Base-by-base conservation (phyloP, 768 basidiomycete genomes). In the Russula dissimulans region DNA sequence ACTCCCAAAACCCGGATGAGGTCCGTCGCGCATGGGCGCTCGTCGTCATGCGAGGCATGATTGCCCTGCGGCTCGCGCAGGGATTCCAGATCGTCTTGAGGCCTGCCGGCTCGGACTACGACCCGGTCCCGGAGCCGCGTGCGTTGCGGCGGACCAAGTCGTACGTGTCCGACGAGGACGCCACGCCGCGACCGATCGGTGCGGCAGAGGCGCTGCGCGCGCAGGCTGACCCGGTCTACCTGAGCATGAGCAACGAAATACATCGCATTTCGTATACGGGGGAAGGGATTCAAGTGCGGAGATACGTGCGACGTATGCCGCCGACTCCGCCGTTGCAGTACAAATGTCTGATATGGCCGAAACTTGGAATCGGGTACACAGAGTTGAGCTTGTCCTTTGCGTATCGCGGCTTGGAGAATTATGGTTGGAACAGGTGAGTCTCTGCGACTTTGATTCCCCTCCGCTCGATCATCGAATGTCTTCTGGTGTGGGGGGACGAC, bases 191-290 rank as follows among this genome's bases (percentile, higher is more conserved):
- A 66, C 84, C 84, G 3, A 68, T 70, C 42, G 87, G 89, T 4
- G 83, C 86, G 1, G 81, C 87, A 3, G 84, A 86, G 47, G 80
- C 87, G 53, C 75, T 86, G 66, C 75, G 73, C 50, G 78, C 79
- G 0, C 80, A 85, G 43, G 72, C 71, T 42, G 83, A 87, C 53
- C 86, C 93, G 1, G 86, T 97, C 7, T 98, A 89, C 74, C 78
- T 98, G 56, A 91, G 91, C 66, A 94, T 95, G 83, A 87, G 87
- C 69, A 95, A 97, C 69, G 91, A 95, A 72, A 92, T 98, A 45
- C 95, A 98, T 71, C 79, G 88, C 29, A 85, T 99, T 62, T 86
- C 87, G 44, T 98, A 94, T 67, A 90, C 87, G 47, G 89, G 90
- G n/a, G 89, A 94, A 67, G 81, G 84, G 15, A 90, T 98, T 61